phyloP scores from a whole-genome alignment of 495 filamentous ascomycete genomes.

The Chaetomium cochliodes region DNA sequence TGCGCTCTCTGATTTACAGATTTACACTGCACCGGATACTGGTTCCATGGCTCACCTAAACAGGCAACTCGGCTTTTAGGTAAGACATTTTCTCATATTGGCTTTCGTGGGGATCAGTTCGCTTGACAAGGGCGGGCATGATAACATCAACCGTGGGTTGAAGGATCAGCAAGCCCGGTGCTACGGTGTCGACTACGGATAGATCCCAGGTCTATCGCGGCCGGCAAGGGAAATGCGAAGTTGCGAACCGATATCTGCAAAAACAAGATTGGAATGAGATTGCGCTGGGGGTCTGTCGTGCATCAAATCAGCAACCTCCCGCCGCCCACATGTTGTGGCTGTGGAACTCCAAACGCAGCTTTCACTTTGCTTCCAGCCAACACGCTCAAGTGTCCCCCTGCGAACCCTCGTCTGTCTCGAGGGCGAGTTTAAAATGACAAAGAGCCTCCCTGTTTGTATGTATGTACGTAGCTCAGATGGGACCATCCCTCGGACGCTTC shows the following conservation, averaged over 20 bases:
- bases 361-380: not conserved
- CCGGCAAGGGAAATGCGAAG: not conserved
- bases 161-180: not conserved
- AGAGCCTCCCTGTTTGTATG: not conserved
- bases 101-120: not conserved
- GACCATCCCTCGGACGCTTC: no score
- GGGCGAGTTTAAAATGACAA: not conserved
- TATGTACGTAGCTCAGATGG: not conserved
- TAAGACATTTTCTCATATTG: not conserved
- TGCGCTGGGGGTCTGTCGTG: conserved; percentile 7
- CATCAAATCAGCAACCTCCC: conserved; percentile 29
- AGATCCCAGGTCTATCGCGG: not conserved
- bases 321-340: conserved; percentile 25
- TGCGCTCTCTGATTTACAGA: no score
- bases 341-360: not conserved
- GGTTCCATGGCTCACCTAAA: not conserved
- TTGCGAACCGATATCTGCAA: not conserved
- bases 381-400: not conserved
- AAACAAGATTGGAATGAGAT: conserved; percentile 13
- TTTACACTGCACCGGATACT: not conserved
- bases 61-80: not conserved
- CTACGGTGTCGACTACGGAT: not conserved
- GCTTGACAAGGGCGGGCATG: not conserved
- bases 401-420: not conserved
- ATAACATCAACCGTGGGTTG: not conserved